A percentile compares a stretch with the other conserved stretches of the same genome.
These are phyloP conservation scores for Corylus heterophylla DNA, from an alignment of 306 rosid genomes.

Conservation along the genomic window DNA sequence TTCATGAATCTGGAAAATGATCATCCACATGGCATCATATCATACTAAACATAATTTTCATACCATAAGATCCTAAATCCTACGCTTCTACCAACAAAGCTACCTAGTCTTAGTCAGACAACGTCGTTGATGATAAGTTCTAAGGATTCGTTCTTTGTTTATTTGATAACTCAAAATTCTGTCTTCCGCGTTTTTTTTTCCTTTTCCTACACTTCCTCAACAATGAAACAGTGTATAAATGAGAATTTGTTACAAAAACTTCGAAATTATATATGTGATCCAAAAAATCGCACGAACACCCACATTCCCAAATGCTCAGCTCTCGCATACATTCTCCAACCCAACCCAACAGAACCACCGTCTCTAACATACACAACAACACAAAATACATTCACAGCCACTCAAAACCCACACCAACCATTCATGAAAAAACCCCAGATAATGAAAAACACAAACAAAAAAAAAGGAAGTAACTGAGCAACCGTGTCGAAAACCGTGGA, in stretches of 20 bases:
- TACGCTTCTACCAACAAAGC: neutral
- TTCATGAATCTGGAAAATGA: neutral
- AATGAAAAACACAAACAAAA: neutral
- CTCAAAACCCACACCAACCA: neutral
- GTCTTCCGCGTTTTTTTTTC: neutral
- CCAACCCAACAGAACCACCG: neutral
- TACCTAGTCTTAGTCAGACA: neutral
- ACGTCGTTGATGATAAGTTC: neutral
- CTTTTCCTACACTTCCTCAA: neutral
- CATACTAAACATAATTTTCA: neutral
- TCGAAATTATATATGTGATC: neutral
- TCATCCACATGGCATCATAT: neutral
- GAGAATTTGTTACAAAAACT: neutral
- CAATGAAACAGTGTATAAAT: neutral
- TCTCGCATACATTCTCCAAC: neutral
- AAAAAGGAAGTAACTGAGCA: slow-evolving; percentile 22
- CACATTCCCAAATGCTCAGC: neutral
- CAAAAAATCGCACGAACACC: neutral
- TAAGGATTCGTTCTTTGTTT: neutral
- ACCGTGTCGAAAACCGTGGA: slow-evolving; percentile 94
- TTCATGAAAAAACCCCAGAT: neutral
- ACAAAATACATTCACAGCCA: neutral
- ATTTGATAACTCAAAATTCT: neutral
- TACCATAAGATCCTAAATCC: neutral
- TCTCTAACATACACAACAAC: neutral